phyloP scores from a whole-genome alignment of 139 green algal species.

The Trebouxia sp. region DNA sequence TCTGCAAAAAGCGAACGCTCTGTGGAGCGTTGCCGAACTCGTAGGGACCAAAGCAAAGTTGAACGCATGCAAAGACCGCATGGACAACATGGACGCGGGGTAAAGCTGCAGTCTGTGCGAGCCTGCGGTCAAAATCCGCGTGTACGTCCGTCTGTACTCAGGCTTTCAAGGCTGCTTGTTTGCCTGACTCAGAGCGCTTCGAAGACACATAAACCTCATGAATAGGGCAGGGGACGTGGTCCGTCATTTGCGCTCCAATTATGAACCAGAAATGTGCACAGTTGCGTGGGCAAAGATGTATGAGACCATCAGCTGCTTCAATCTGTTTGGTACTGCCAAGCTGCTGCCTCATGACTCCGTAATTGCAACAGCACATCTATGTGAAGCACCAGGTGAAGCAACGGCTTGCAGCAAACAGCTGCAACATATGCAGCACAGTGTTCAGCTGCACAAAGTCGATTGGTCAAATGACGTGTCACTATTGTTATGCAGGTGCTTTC shows the following conservation, averaged over 20 bases:
- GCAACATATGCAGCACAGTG: no score
- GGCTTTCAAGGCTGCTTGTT: background rate
- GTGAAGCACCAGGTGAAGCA: slow-evolving; percentile 48
- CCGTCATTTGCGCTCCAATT: slow-evolving; percentile 31
- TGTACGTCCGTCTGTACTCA: background rate
- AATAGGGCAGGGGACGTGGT: slow-evolving; percentile 35
- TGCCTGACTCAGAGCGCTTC: background rate
- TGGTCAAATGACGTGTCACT: no score
- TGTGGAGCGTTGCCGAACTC: background rate
- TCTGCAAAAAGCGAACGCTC: background rate
- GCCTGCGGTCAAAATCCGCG: background rate
- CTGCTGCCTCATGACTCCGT: background rate
- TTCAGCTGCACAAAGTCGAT: no score
- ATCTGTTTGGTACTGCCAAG: slow-evolving; percentile 29
- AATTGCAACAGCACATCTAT: slow-evolving; percentile 42
- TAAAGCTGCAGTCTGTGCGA: background rate
- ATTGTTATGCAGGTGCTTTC: slow-evolving; percentile 38
- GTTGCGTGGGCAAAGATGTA: slow-evolving; percentile 59
- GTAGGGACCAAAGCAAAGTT: background rate
- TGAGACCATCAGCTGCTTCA: slow-evolving; percentile 31
- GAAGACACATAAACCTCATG: background rate
- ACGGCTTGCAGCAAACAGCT: no score
- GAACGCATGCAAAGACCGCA: background rate
- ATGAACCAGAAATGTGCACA: slow-evolving; percentile 43
- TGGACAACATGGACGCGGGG: background rate